Base-by-base conservation (phyloP, 2,329 filamentous ascomycete genomes). In the Sclerotinia borealis region DNA sequence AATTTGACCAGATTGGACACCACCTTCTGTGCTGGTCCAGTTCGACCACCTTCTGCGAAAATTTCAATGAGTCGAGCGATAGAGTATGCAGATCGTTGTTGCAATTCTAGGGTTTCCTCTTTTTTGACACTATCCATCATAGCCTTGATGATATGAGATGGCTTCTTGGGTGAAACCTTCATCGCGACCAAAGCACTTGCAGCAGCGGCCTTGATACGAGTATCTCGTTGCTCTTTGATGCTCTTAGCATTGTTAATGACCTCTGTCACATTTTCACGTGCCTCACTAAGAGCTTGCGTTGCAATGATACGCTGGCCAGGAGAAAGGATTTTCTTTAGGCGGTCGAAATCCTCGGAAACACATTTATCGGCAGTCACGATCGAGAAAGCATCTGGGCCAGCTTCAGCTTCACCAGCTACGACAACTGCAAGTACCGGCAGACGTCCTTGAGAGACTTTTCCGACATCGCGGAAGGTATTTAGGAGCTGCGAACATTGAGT, bases 91-190 rank as follows among this genome's bases (percentile, higher is more conserved):
- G 93, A 96, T 29, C 93, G 89, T 70, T 85, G 86, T 75, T 99
- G 95, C 1, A 99, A 81, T 68, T 95, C 91, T 34, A 89, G 77
- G 72, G 96, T 98, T 71, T 97, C 95, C 74, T 99, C 96, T 43
- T 87, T 88, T 77, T 98, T 99, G 73, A 99, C 85, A 72, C 93
- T 98, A 75, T 99, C 95, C 95, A 99, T 99, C 76, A 99, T 90
- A 2, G 88, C 91, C 77, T 96, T 97, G 78, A 99, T 99, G 15
- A 96, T 86, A 22, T 88, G 85, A 66, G 91, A 92, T 11, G 93
- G 92, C 75, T 96, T 98, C 83, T 96, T 98, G 0, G 96, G 93
- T 11, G 97, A 83, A 36, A 90, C 83, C 64, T 87, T 86, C 78
- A 98, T 87, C n/a, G 92, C 89, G 55, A 99, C 90, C 63, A 98